These are phyloP conservation scores for Suillus decipiens DNA, from an alignment of 768 basidiomycete species.

Conservation along the genomic window DNA sequence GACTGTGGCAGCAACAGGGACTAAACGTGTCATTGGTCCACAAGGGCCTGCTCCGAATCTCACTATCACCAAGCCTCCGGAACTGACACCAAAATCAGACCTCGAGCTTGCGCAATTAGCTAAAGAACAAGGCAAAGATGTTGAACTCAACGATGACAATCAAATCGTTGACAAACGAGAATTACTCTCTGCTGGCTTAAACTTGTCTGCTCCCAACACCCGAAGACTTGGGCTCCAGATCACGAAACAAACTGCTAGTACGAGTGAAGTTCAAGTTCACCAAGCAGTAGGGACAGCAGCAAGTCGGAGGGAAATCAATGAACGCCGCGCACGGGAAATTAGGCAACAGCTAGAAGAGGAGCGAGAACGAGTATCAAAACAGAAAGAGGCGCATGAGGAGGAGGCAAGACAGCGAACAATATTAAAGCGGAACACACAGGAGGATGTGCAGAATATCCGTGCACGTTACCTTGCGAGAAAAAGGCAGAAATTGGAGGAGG, in stretches of 20 bases:
- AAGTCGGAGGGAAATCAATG: conserved; percentile 77
- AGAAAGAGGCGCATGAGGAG: conserved; percentile 59
- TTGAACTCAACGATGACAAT: conserved; percentile 96
- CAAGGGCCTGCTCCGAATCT: conserved; percentile 65
- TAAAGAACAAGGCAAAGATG: conserved; percentile 72
- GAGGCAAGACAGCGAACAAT: conserved; percentile 68
- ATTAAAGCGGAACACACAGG: conserved; percentile 73
- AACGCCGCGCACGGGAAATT: conserved; percentile 78
- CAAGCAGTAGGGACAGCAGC: conserved; percentile 87
- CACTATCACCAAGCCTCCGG: conserved; percentile 73
- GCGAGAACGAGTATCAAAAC: conserved; percentile 54
- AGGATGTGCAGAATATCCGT: conserved; percentile 71
- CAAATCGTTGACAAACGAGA: conserved; percentile 97
- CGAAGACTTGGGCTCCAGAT: conserved; percentile 58
- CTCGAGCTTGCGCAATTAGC: conserved; percentile 72
- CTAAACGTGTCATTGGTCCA: conserved; percentile 60
- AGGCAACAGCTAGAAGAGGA: conserved; percentile 79
- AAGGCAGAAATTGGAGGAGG: conserved; percentile 66
- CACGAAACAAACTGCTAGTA: conserved; percentile 20
- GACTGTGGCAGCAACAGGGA: conserved; percentile 73
- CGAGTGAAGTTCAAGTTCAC: conserved; percentile 48
- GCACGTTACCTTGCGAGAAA: conserved; percentile 81
- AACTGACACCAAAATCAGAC: conserved; percentile 67
- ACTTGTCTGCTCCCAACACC: conserved; percentile 83
- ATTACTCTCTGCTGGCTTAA: conserved; percentile 87